Conservation (phyloP, 2,329 filamentous ascomycete species). For the Claviceps sorghi region DNA sequence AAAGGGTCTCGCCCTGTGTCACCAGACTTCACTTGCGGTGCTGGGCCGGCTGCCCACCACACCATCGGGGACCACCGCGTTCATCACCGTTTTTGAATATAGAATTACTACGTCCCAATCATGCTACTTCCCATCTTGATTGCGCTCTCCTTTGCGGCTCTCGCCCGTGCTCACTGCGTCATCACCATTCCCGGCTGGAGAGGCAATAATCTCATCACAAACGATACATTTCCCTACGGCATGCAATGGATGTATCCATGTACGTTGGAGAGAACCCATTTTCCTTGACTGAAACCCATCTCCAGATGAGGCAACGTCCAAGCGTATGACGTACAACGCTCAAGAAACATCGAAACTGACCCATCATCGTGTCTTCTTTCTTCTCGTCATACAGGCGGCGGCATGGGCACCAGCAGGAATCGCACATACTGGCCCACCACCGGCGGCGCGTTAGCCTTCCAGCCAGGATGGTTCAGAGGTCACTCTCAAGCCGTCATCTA, state of each 20-base stretch:
- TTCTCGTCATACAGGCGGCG: slow-evolving; percentile 50
- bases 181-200: slow-evolving; percentile 77
- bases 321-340: too few species aligned
- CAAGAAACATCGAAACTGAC: neutral
- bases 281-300: neutral
- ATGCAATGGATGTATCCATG: slow-evolving; percentile 96
- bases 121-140: slow-evolving; percentile 10
- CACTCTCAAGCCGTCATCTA: slow-evolving; percentile 73
- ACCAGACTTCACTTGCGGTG: neutral
- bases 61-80: neutral
- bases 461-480: slow-evolving; percentile 92
- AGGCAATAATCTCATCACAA: slow-evolving; percentile 73
- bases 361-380: neutral
- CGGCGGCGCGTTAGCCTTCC: slow-evolving; percentile 77
- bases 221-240: slow-evolving; percentile 67
- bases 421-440: slow-evolving; percentile 81
- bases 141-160: slow-evolving; percentile 29
- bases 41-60: neutral
- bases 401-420: slow-evolving; percentile 61
- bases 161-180: slow-evolving; percentile 58
- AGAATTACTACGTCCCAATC: neutral
- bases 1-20: neutral
- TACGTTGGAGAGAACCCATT: slow-evolving; percentile 33
- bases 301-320: neutral
- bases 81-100: neutral